A percentile compares a stretch with the other conserved stretches of the same genome.
Conservation (phyloP, 2,329 filamentous ascomycete genomes). For the Acrocalymma vagum region DNA sequence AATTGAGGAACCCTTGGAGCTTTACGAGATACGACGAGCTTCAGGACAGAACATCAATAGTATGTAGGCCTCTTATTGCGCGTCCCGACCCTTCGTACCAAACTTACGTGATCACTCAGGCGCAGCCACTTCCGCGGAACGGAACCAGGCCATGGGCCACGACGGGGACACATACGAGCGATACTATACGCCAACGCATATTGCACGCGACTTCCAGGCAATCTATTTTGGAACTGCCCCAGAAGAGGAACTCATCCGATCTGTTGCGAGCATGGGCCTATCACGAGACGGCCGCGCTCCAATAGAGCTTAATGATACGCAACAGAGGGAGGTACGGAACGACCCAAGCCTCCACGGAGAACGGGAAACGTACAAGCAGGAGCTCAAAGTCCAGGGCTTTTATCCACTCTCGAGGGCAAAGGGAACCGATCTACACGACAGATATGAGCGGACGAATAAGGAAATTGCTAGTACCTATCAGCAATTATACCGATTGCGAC, state of each 20-base stretch:
- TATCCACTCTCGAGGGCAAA: slow-evolving; percentile 8
- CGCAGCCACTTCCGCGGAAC: no score
- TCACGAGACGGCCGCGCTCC: slow-evolving; percentile 15
- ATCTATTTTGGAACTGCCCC: slow-evolving; percentile 18
- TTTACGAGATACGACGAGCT: no score
- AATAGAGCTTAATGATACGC: slow-evolving; percentile 13
- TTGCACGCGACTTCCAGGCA: no score
- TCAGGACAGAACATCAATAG: no score
- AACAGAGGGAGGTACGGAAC: slow-evolving; percentile 16
- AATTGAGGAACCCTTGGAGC: no score
- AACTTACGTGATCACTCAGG: no score
- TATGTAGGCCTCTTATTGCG: no score
- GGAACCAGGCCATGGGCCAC: slow-evolving; percentile 5
- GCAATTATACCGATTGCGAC: slow-evolving; percentile 1
- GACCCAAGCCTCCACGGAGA: slow-evolving; percentile 10
- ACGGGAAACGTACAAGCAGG: slow-evolving; percentile 6
- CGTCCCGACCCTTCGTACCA: no score
- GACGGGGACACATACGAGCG: no score
- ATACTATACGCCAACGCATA: no score
- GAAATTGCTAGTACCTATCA: slow-evolving; percentile 5
- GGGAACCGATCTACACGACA: slow-evolving; percentile 9
- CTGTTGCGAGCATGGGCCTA: slow-evolving; percentile 21
- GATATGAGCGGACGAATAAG: slow-evolving; percentile 5
- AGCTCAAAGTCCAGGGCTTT: slow-evolving; percentile 8
- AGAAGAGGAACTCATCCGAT: slow-evolving; percentile 17